Percentiles rank a stretch among this genome's conserved stretches.
Conservation (phyloP, 306 rosid genomes). For the Abrus pulchellus region DNA sequence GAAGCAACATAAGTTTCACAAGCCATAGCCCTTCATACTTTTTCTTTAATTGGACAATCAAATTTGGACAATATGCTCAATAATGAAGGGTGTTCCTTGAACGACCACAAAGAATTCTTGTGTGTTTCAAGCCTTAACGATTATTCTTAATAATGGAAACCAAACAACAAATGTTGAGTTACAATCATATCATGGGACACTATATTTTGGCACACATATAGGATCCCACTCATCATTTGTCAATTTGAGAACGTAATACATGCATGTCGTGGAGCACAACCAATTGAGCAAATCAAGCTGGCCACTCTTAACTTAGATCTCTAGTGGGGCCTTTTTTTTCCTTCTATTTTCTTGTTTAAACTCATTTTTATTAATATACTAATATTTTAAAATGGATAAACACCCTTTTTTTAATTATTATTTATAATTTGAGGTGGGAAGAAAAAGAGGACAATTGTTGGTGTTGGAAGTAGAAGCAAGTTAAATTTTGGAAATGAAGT, state of each 20-base stretch:
- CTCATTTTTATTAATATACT: not conserved
- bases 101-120: not conserved
- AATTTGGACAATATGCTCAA: not conserved
- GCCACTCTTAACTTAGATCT: not conserved
- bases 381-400: not conserved
- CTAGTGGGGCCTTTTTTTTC: slow-evolving; percentile 18
- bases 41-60: slow-evolving; percentile 13
- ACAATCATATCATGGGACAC: slow-evolving; percentile 35
- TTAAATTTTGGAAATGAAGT: not conserved
- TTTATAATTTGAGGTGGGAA: not conserved
- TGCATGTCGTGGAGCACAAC: slow-evolving; percentile 17
- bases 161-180: not conserved
- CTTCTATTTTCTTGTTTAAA: not conserved
- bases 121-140: not conserved
- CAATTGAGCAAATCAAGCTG: not conserved
- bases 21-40: not conserved
- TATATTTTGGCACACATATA: slow-evolving; percentile 15
- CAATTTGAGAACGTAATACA: slow-evolving; percentile 6
- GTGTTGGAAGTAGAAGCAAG: not conserved
- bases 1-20: not conserved
- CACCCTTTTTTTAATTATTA: not conserved
- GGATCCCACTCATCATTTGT: slow-evolving; percentile 30
- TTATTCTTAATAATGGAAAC: slow-evolving; percentile 35
- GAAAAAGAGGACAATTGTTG: not conserved
- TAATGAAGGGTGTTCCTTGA: slow-evolving; percentile 20